Conservation (phyloP, 768 basidiomycete species). For the Amanita inopinata region DNA sequence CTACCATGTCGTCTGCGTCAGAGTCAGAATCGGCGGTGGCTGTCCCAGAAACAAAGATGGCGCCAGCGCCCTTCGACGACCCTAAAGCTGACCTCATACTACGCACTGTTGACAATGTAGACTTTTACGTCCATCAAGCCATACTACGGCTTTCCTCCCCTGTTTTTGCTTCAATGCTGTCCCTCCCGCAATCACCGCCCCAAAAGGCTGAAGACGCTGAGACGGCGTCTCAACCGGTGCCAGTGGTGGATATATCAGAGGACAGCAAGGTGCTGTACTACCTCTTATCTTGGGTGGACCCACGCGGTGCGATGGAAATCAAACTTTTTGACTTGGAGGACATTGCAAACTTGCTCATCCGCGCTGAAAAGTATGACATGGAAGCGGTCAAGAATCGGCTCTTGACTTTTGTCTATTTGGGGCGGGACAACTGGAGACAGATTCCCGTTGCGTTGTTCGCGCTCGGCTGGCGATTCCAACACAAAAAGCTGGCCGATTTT, state of each 20-base stretch:
- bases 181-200: slow-evolving; percentile 6
- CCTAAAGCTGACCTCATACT: slow-evolving; percentile 2
- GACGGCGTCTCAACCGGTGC: not conserved
- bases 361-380: slow-evolving; percentile 6
- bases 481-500: slow-evolving; percentile 5
- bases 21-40: too few species aligned
- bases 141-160: slow-evolving; percentile 5
- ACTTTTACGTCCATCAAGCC: slow-evolving; percentile 5
- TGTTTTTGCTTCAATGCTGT: slow-evolving; percentile 6
- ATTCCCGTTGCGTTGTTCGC: slow-evolving; percentile 3
- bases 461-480: slow-evolving; percentile 1
- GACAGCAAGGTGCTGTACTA: slow-evolving; percentile 5
- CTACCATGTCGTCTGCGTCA: too few species aligned
- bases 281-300: slow-evolving; percentile 6
- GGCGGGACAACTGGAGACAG: slow-evolving; percentile 1
- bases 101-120: slow-evolving; percentile 3
- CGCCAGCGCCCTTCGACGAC: slow-evolving; percentile 5
- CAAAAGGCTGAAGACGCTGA: not conserved
- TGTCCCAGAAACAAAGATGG: not conserved
- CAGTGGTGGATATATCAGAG: slow-evolving; percentile 1
- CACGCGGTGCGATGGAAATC: slow-evolving; percentile 1
- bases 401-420: slow-evolving; percentile 3
- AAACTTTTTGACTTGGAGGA: not conserved
- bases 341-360: not conserved
- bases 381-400: slow-evolving; percentile 2